A percentile compares a stretch with the other conserved stretches of the same genome.
phyloP scores from a whole-genome alignment of 1,139 yeast genomes.

The Wickerhamomyces sp. region DNA sequence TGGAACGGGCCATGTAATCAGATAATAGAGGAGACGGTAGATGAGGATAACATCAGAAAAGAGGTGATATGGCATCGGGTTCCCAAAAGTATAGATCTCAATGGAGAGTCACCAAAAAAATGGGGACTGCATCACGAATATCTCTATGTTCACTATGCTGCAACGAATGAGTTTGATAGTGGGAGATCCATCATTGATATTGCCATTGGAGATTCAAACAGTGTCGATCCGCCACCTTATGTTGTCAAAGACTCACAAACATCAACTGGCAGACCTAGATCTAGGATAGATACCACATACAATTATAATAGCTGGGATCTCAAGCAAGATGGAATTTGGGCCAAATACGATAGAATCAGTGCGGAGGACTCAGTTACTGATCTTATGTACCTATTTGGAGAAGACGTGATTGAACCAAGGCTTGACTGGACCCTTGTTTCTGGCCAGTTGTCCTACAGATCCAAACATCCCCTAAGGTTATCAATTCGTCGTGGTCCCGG shows the following conservation, averaged over 20 bases:
- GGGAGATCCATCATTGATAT: conserved; percentile 19
- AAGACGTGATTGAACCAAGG: conserved; percentile 44
- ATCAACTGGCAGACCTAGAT: conserved; percentile 14
- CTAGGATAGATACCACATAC: conserved; percentile 17
- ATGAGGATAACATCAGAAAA: not conserved
- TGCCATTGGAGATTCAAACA: conserved; percentile 15
- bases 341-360: conserved; percentile 26
- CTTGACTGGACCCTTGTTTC: conserved; percentile 34
- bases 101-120: conserved; percentile 6
- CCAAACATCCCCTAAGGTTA: conserved; percentile 8
- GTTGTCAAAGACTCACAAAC: conserved; percentile 18
- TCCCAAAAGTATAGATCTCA: conserved; percentile 13
- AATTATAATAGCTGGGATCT: conserved; percentile 18
- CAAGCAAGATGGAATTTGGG: conserved; percentile 31
- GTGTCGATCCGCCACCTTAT: conserved; percentile 18
- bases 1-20: conserved; percentile 23
- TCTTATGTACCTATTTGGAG: conserved; percentile 41
- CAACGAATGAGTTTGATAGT: conserved; percentile 4
- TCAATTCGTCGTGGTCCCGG: conserved; percentile 2
- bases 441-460: conserved; percentile 6
- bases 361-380: conserved; percentile 31
- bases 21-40: conserved; percentile 11
- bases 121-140: conserved; percentile 16
- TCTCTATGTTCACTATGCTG: conserved; percentile 17
- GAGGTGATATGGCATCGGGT: conserved; percentile 16